phyloP scores from a whole-genome alignment of 2,329 filamentous ascomycete genomes.

The Trichoderma citrinoviride region DNA sequence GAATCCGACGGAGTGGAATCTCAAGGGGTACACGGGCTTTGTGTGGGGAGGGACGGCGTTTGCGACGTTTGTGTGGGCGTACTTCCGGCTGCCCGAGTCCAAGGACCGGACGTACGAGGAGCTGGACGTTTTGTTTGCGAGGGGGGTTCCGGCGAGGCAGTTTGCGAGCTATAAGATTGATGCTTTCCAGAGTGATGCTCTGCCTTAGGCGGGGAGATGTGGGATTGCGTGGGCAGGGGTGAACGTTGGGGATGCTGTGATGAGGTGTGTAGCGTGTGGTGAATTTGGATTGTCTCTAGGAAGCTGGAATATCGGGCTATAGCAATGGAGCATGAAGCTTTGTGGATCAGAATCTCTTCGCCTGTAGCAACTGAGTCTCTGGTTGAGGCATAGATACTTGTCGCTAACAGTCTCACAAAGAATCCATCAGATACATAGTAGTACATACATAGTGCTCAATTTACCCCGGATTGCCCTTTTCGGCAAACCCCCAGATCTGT shows the following conservation, averaged over 20 bases:
- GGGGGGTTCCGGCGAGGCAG: conserved; percentile 32
- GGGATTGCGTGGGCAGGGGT: not conserved
- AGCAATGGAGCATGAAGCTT: too few species aligned
- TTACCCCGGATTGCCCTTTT: conserved; percentile 11
- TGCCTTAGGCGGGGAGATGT: not conserved
- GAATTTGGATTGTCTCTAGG: too few species aligned
- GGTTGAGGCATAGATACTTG: too few species aligned
- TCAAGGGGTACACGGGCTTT: conserved; percentile 47
- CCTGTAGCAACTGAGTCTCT: too few species aligned
- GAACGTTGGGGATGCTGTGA: not conserved
- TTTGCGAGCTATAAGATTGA: conserved; percentile 30
- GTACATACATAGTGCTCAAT: not conserved
- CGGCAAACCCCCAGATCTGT: not conserved
- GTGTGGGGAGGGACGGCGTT: conserved; percentile 50
- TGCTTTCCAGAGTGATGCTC: conserved; percentile 12
- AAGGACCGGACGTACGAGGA: conserved; percentile 48
- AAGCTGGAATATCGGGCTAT: too few species aligned
- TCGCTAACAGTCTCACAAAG: too few species aligned
- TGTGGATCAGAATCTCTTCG: not conserved
- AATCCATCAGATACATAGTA: not conserved
- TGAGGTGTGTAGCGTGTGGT: too few species aligned
- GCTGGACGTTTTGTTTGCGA: conserved; percentile 36
- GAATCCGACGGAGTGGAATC: conserved; percentile 46
- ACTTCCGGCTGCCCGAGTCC: conserved; percentile 52
- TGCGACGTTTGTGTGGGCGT: conserved; percentile 49